Base-by-base conservation (phyloP, 139 green algal genomes). In the Coelastrella sp. region DNA sequence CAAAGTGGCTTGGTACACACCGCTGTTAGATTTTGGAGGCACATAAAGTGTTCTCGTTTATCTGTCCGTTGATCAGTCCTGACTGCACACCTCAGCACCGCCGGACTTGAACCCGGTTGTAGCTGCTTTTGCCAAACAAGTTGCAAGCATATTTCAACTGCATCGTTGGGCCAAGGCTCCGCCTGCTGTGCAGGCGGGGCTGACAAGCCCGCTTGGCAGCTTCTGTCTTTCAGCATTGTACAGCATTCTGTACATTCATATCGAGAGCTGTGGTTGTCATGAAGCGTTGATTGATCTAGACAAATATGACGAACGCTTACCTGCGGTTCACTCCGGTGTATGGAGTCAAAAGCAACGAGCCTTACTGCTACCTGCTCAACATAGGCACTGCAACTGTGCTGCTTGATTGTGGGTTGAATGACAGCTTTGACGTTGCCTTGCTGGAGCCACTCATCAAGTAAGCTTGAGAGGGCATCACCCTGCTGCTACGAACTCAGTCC, bases 341-440 rank as follows among this genome's bases (percentile, higher is more conserved):
- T 22, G 96, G 95, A 16, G 92, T 90, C 73, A 80, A 87, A 56
- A 83, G 92, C 4, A 90, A 93, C 47, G 73, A 83, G 6, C 94
- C 96, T 17, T 92, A 98, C 5, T 96, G 93, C 89, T 97, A 95
- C 68, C 91, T 99, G 61, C 92, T 99, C 66, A 74, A 97, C 57
- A 83, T 98, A 0, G 94, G 96, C 76, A 86, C 76, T 11, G 85
- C 96, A 54, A 95, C 86, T 2, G 90, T 99, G 19, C 87, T 99
- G 90, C 85, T 99, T 5, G 98, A 99, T 80, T 99, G 97, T 88
- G 98, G 98, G 14, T 99, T 98, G 98, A 92, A 93, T 57, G 97
- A 98, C 3, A 47, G 10, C 5, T 98, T 96, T 64, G 88, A 97
- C n/a, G 5, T 82, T 0, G 65, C 61, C 0, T 61, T 93, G 19